Evolutionary conservation across 768 basidiomycete species (phyloP).

Genomic region (Naganishia antarctica): DNA sequence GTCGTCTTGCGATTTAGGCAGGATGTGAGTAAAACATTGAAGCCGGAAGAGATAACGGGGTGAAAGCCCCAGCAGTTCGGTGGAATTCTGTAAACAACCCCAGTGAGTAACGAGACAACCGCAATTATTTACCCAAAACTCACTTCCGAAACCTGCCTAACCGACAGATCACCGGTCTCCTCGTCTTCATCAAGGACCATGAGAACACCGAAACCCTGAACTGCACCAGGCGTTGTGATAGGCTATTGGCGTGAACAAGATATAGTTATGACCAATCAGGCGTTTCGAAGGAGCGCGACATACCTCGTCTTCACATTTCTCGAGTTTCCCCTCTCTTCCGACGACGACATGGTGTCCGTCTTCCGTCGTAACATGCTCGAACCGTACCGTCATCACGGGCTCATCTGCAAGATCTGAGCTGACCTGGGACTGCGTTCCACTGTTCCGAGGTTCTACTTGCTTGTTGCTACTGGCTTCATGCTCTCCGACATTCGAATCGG

Average conservation of each 20-base stretch:
- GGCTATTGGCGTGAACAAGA: constrained; percentile 55
- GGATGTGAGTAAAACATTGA: constrained; percentile 66
- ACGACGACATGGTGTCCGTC: constrained; percentile 67
- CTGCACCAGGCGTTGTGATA: constrained; percentile 72
- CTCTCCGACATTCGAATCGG: constrained; percentile 23
- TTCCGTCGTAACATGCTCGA: constrained; percentile 61
- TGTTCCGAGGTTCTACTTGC: constrained; percentile 8
- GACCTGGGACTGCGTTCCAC: constrained; percentile 12
- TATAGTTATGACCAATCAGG: background rate
- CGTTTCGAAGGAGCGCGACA: constrained; percentile 14
- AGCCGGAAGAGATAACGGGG: constrained; percentile 66
- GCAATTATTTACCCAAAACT: constrained; percentile 25
- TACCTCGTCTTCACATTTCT: constrained; percentile 73
- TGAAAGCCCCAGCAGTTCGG: constrained; percentile 67
- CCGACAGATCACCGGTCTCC: constrained; percentile 56
- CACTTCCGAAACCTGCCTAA: constrained; percentile 77
- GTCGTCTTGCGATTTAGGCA: constrained; percentile 63
- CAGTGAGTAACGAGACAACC: background rate
- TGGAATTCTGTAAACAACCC: constrained; percentile 58
- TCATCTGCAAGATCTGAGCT: constrained; percentile 35
- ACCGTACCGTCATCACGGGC: constrained; percentile 59
- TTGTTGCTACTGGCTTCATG: constrained; percentile 11
- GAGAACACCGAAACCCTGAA: constrained; percentile 78
- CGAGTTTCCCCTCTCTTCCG: constrained; percentile 63
- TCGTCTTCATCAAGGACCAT: constrained; percentile 63